phyloP scores from a whole-genome alignment of 257 asterid species.

The Paraleonurus japonicus region DNA sequence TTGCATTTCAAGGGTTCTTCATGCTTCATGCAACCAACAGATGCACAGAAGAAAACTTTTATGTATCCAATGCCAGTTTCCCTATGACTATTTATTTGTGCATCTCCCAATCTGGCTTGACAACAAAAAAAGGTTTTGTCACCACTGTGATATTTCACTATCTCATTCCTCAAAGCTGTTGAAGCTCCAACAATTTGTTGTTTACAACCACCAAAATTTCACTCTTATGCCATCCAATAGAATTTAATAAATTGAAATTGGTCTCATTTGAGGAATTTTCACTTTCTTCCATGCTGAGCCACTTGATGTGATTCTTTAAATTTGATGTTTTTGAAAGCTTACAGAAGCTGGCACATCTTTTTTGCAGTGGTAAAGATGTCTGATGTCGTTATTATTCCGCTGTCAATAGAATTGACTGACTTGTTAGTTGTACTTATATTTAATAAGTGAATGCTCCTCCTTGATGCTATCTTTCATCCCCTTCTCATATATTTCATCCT shows the following conservation, averaged over 20 bases:
- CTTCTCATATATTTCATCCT: not conserved
- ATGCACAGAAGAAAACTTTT: not conserved
- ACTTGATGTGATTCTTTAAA: not conserved
- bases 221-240: not conserved
- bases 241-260: conserved; percentile 6
- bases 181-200: not conserved
- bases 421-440: not conserved
- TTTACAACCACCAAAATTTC: not conserved
- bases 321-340: not conserved
- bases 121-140: conserved; percentile 10
- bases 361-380: not conserved
- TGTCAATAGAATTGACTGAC: not conserved
- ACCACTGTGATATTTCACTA: not conserved
- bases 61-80: not conserved
- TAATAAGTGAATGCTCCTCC: conserved; percentile 10
- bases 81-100: not conserved
- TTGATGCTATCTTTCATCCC: not conserved
- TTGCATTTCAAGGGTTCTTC: conserved; percentile 7
- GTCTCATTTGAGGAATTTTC: conserved; percentile 1
- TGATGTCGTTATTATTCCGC: conserved; percentile 6
- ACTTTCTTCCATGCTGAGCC: conserved; percentile 4
- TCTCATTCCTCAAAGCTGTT: conserved; percentile 8
- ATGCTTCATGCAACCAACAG: conserved; percentile 1
- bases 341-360: conserved; percentile 9
- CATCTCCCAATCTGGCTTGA: not conserved